Evolutionary conservation across 441 rosid genomes (phyloP).

Genomic region (Erysimum pusillum): DNA sequence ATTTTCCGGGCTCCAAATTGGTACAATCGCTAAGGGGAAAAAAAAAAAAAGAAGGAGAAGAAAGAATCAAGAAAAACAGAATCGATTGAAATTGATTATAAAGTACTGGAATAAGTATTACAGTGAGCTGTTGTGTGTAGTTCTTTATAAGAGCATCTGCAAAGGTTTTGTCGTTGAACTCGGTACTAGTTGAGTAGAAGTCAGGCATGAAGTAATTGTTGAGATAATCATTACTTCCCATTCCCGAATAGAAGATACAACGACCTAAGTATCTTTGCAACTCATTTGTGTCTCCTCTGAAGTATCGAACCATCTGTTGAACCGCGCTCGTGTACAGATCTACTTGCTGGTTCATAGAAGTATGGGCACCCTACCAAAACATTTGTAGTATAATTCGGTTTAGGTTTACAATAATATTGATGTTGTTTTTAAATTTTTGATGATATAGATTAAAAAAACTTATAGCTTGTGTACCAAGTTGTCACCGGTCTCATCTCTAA

Average conservation of each 20-base stretch:
- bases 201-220: slow-evolving; percentile 88
- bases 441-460: too few relatives aligned
- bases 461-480: slow-evolving; percentile 66
- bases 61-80: not conserved
- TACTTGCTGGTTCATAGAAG: slow-evolving; percentile 82
- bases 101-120: not conserved
- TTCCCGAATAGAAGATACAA: slow-evolving; percentile 76
- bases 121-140: slow-evolving; percentile 72
- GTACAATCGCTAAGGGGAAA: slow-evolving; percentile 65
- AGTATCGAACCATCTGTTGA: slow-evolving; percentile 62
- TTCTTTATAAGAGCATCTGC: slow-evolving; percentile 76
- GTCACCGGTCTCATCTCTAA: slow-evolving; percentile 84
- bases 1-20: slow-evolving; percentile 80
- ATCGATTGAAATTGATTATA: not conserved
- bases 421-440: not conserved
- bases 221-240: slow-evolving; percentile 94
- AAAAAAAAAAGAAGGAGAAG: not conserved
- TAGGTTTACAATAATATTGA: not conserved
- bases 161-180: slow-evolving; percentile 60
- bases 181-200: slow-evolving; percentile 69
- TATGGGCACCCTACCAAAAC: slow-evolving; percentile 70
- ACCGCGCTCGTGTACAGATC: slow-evolving; percentile 55
- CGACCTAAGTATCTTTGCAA: slow-evolving; percentile 62
- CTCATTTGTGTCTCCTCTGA: slow-evolving; percentile 70
- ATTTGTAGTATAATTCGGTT: slow-evolving; percentile 2